Percentiles rank a stretch among this genome's conserved stretches.
Conservation (phyloP, 345 rosid genomes). For the Linum usitatissimum region DNA sequence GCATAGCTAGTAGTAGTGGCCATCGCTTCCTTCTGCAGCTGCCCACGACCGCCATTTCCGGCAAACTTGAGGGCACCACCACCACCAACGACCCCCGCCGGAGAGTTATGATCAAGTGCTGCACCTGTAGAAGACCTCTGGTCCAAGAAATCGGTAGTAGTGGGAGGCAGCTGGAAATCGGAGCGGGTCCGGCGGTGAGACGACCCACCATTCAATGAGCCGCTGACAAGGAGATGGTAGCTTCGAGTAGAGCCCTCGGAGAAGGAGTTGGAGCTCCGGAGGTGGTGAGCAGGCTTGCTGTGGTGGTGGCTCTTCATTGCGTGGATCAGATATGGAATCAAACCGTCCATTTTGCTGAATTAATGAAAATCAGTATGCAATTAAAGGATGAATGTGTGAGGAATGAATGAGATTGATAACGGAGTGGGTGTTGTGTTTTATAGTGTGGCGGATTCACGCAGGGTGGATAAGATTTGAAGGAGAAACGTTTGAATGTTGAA, state of each 20-base stretch:
- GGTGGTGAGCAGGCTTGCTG: background rate
- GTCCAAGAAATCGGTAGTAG: background rate
- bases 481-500: no score
- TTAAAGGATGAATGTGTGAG: no score
- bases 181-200: background rate
- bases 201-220: background rate
- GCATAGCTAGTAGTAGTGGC: no score
- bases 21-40: no score
- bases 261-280: background rate
- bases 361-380: no score
- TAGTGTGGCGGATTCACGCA: no score
- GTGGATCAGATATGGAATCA: background rate
- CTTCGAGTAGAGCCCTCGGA: background rate
- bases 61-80: no score
- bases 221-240: background rate
- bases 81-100: no score
- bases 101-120: background rate
- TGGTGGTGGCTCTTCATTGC: background rate
- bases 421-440: no score
- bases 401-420: no score
- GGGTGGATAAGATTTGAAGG: no score
- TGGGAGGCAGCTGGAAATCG: background rate
- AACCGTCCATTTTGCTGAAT: background rate
- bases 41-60: no score
- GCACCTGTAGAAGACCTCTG: background rate